phyloP scores from a whole-genome alignment of 306 rosid species.

The Vicia faba region DNA sequence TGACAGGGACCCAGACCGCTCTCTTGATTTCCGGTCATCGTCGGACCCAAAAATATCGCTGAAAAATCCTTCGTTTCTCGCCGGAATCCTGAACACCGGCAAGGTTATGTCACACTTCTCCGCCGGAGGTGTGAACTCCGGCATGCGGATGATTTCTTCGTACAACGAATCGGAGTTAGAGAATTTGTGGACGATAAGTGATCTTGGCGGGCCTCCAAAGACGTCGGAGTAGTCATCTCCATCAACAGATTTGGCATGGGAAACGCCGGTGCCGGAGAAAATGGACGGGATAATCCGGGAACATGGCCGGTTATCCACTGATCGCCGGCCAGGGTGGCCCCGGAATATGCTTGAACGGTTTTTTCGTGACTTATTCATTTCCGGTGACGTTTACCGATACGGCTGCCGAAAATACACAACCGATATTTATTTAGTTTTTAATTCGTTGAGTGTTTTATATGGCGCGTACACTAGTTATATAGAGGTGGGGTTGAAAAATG shows the following conservation, averaged over 20 bases:
- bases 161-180: constrained; percentile 48
- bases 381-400: constrained; percentile 28
- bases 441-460: constrained; percentile 9
- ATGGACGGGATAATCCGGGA: constrained; percentile 27
- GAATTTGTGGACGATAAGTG: constrained; percentile 53
- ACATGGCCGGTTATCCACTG: constrained; percentile 44
- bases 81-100: constrained; percentile 73
- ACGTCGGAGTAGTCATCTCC: constrained; percentile 76
- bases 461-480: constrained; percentile 29
- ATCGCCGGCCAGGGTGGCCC: constrained; percentile 55
- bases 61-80: constrained; percentile 57
- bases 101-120: constrained; percentile 49
- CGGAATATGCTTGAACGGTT: constrained; percentile 53
- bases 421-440: constrained; percentile 4
- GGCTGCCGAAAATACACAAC: constrained; percentile 19
- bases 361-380: constrained; percentile 71
- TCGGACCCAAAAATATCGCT: constrained; percentile 74
- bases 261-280: constrained; percentile 36
- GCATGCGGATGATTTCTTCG: constrained; percentile 59
- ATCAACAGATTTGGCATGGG: constrained; percentile 33
- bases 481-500: constrained; percentile 18
- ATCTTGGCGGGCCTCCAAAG: constrained; percentile 85
- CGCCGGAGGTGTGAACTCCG: constrained; percentile 41
- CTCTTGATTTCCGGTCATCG: constrained; percentile 74
- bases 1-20: constrained; percentile 68